Conservation (phyloP, 306 rosid genomes). For the Senna siamea region DNA sequence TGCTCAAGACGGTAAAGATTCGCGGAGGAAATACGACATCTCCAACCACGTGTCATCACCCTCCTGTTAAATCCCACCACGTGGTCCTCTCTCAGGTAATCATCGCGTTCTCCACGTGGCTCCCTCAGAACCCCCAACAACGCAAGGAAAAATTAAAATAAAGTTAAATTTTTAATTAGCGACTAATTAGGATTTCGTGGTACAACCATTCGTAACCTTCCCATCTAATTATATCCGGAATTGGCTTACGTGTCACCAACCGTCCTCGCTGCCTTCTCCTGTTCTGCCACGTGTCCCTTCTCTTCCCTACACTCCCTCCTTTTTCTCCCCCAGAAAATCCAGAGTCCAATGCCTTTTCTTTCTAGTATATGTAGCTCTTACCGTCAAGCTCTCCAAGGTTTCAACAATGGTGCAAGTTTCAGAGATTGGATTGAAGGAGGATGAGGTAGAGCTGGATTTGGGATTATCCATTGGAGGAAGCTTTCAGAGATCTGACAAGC, state of each 20-base stretch:
- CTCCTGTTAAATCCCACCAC: not conserved
- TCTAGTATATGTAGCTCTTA: not conserved
- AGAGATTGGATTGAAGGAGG: conserved; percentile 28
- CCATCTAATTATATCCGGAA: conserved; percentile 9
- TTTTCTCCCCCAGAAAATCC: conserved; percentile 19
- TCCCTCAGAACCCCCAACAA: not conserved
- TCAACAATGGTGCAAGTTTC: conserved; percentile 38
- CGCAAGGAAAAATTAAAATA: too few relatives aligned
- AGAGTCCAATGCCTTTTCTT: not conserved
- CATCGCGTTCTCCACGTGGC: not conserved
- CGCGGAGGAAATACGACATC: not conserved
- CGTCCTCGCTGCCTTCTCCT: conserved; percentile 3
- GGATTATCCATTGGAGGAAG: conserved; percentile 68
- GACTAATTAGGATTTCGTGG: conserved; percentile 11
- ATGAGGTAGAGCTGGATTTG: conserved; percentile 70
- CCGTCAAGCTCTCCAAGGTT: not conserved
- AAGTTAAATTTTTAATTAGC: too few relatives aligned
- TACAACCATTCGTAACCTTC: not conserved
- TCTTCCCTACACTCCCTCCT: not conserved
- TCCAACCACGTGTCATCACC: conserved; percentile 3
- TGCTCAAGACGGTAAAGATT: not conserved
- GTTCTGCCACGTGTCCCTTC: conserved; percentile 15
- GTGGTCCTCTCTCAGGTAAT: not conserved
- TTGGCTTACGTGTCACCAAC: conserved; percentile 25
- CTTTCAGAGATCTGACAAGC: conserved; percentile 44